These are phyloP conservation scores for Colletotrichum sp. DNA, from an alignment of 2,329 filamentous ascomycete species.

Conservation along the genomic window DNA sequence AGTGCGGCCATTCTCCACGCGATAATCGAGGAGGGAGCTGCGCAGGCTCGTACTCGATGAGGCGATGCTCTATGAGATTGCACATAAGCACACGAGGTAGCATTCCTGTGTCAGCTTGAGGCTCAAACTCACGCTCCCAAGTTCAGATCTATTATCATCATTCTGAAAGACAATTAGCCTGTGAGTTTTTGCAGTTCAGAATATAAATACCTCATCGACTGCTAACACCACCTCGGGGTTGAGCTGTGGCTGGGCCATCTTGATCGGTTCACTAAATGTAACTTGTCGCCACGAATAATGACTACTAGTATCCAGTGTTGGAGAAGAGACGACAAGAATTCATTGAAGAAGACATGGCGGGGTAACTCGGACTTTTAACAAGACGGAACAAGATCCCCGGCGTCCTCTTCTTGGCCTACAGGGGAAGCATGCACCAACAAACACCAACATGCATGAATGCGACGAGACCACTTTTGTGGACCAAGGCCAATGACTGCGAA, in stretches of 20 bases:
- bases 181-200: neutral
- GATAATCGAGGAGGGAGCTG: neutral
- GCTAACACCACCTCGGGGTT: neutral
- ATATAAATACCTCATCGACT: neutral
- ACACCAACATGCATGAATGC: neutral
- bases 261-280: neutral
- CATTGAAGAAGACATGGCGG: neutral
- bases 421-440: neutral
- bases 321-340: neutral
- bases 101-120: too few species aligned
- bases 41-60: neutral
- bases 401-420: neutral
- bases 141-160: neutral
- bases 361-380: neutral
- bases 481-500: neutral
- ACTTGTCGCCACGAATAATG: neutral
- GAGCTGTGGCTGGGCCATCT: neutral
- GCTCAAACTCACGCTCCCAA: too few species aligned
- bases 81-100: too few species aligned
- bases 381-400: neutral
- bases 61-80: neutral
- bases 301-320: neutral
- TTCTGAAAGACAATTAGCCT: neutral
- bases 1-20: neutral
- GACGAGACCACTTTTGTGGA: constrained; percentile 25